Conservation (phyloP, 2,329 filamentous ascomycete genomes). For the Teratosphaeria destructans region DNA sequence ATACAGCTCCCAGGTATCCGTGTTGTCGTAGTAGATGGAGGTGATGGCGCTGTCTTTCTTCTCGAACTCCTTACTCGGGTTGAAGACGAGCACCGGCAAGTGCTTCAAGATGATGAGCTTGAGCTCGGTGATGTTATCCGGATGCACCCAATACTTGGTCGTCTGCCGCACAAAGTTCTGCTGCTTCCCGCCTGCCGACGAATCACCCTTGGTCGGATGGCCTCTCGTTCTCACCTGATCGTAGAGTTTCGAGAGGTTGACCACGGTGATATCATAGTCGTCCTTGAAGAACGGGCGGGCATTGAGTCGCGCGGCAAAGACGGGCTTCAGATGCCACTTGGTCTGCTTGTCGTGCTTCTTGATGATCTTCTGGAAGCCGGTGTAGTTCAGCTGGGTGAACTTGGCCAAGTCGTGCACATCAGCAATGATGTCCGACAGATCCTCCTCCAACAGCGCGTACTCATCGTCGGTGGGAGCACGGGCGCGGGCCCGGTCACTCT, state of each 20-base stretch:
- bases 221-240: slow-evolving; percentile 88
- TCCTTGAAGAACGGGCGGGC: slow-evolving; percentile 98
- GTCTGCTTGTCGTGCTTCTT: slow-evolving; percentile 98
- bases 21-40: slow-evolving; percentile 97
- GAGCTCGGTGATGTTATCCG: slow-evolving; percentile 93
- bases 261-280: slow-evolving; percentile 92
- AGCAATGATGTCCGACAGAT: slow-evolving; percentile 93
- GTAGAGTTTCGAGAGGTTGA: slow-evolving; percentile 90
- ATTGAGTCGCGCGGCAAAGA: slow-evolving; percentile 90
- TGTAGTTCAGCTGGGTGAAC: slow-evolving; percentile 97
- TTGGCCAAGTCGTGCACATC: slow-evolving; percentile 97
- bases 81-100: slow-evolving; percentile 93
- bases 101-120: slow-evolving; percentile 98
- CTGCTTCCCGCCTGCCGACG: slow-evolving; percentile 79
- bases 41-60: slow-evolving; percentile 85
- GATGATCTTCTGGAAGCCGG: slow-evolving; percentile 98
- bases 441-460: slow-evolving; percentile 86
- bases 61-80: slow-evolving; percentile 92
- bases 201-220: slow-evolving; percentile 85
- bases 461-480: slow-evolving; percentile 69
- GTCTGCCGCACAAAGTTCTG: slow-evolving; percentile 95
- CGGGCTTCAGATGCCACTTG: slow-evolving; percentile 81
- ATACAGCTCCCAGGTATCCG: slow-evolving; percentile 88
- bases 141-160: slow-evolving; percentile 99
- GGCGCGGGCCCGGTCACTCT: slow-evolving; percentile 24